phyloP scores from a whole-genome alignment of 345 rosid genomes.

The Ceriops decandra region DNA sequence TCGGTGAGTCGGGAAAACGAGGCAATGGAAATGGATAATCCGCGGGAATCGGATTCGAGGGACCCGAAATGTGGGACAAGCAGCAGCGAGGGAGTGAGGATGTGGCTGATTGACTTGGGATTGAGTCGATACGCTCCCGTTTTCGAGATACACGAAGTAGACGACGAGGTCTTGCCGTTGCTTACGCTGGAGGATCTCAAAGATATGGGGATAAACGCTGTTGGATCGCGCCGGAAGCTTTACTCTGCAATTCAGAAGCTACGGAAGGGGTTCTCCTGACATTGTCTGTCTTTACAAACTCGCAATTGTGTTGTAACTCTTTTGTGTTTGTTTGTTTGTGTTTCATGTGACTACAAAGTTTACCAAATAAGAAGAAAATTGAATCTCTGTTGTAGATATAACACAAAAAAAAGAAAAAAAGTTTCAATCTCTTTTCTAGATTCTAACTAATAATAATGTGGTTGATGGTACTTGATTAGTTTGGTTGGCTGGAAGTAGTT shows the following conservation, averaged over 20 bases:
- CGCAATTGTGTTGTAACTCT: not conserved
- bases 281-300: no score
- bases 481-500: no score
- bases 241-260: slow-evolving; percentile 34
- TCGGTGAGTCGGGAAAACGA: slow-evolving; percentile 33
- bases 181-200: slow-evolving; percentile 32
- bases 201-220: slow-evolving; percentile 39
- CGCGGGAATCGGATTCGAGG: slow-evolving; percentile 27
- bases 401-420: no score
- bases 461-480: no score
- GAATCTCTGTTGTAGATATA: no score
- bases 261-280: slow-evolving; percentile 29
- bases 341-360: no score
- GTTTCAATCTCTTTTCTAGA: no score
- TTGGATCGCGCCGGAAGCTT: slow-evolving; percentile 32
- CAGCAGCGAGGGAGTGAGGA: slow-evolving; percentile 26
- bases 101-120: slow-evolving; percentile 30
- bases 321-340: not conserved
- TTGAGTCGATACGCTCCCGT: slow-evolving; percentile 35
- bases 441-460: no score
- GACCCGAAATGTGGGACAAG: slow-evolving; percentile 17
- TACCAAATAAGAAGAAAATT: no score
- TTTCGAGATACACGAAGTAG: slow-evolving; percentile 35
- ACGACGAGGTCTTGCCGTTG: slow-evolving; percentile 31
- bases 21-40: slow-evolving; percentile 28